Conservation (phyloP, 2,329 filamentous ascomycete genomes). For the Colletotrichum magnum region DNA sequence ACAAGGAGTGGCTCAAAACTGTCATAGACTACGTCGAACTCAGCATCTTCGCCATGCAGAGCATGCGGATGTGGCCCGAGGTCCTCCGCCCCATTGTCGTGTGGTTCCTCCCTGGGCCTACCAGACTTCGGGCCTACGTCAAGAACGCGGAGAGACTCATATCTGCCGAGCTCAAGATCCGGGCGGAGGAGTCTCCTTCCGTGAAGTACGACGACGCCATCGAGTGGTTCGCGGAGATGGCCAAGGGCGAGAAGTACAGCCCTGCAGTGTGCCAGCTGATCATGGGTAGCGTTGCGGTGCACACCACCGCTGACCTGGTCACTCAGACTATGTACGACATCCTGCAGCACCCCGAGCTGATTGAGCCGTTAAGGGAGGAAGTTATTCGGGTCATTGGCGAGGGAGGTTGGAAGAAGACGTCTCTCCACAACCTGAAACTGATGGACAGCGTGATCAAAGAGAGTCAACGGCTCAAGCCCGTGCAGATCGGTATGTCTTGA, state of each 20-base stretch:
- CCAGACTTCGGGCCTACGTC: not conserved
- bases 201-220: constrained; percentile 8
- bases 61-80: constrained; percentile 57
- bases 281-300: constrained; percentile 9
- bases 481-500: constrained; percentile 2
- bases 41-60: constrained; percentile 50
- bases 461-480: constrained; percentile 8
- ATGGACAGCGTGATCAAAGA: constrained; percentile 26
- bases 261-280: constrained; percentile 19
- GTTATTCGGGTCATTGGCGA: not conserved
- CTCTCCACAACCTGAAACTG: constrained; percentile 11
- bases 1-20: constrained; percentile 62
- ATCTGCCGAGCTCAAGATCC: not conserved
- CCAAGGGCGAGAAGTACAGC: constrained; percentile 3
- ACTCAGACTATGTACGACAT: constrained; percentile 4
- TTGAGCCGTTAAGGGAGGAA: constrained; percentile 7
- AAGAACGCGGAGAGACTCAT: constrained; percentile 11
- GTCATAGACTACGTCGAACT: constrained; percentile 57
- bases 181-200: not conserved
- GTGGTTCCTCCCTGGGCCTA: constrained; percentile 54
- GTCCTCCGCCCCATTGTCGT: constrained; percentile 57
- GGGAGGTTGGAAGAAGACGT: constrained; percentile 13
- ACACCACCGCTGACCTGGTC: constrained; percentile 20
- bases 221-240: constrained; percentile 19
- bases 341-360: not conserved